These are phyloP conservation scores for Mallotus repandus DNA, from an alignment of 441 rosid species.

Conservation along the genomic window DNA sequence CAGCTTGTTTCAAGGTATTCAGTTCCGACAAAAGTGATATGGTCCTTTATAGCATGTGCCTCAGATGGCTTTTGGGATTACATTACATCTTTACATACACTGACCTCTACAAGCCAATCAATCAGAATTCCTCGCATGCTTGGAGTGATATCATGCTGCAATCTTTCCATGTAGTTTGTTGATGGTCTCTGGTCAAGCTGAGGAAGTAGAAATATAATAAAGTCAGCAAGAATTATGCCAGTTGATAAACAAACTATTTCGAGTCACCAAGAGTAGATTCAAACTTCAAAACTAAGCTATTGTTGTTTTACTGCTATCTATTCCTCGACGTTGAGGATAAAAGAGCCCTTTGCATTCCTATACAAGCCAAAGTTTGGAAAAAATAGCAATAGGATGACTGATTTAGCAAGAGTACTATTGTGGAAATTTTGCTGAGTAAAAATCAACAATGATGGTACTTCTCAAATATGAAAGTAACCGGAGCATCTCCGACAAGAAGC, in stretches of 20 bases:
- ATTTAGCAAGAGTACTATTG: no score
- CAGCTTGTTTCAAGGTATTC: constrained; percentile 2
- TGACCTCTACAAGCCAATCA: constrained; percentile 96
- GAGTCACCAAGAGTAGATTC: background rate
- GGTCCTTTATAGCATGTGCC: constrained; percentile 2
- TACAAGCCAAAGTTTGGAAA: constrained; percentile 4
- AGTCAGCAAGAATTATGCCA: constrained; percentile 16
- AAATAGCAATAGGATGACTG: no score
- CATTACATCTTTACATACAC: constrained; percentile 16
- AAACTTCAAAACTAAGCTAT: background rate
- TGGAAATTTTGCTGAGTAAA: no score
- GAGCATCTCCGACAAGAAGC: background rate
- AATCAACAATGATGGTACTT: no score
- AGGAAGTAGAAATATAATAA: constrained; percentile 20
- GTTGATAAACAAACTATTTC: constrained; percentile 1
- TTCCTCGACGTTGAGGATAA: no score
- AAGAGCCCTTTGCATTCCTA: background rate
- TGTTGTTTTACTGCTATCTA: background rate
- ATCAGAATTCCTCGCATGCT: constrained; percentile 79
- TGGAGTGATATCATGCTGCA: constrained; percentile 77
- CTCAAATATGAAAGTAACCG: no score
- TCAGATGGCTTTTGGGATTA: background rate
- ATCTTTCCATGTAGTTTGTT: constrained; percentile 63
- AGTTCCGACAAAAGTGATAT: background rate
- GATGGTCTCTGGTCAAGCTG: constrained; percentile 81